Base-by-base conservation (phyloP, 208 protist genomes). In the Strigomonas galati region DNA sequence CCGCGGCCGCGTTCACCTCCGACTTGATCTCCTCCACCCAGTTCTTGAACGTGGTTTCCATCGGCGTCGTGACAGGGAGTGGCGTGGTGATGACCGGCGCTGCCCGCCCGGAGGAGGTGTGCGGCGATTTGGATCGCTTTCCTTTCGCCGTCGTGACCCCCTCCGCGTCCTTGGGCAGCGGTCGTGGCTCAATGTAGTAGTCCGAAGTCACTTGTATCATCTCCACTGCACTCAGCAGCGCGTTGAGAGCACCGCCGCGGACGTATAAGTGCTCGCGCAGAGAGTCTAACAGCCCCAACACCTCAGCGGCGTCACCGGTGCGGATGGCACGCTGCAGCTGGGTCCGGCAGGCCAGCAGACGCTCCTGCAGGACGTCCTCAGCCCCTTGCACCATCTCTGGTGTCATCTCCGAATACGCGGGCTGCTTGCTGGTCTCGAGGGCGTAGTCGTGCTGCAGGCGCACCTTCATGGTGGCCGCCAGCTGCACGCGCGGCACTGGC, bases 201-300 rank as follows among this genome's bases (percentile, higher is more conserved):
- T 87, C 79, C 15, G 85, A 73, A 15, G 76, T 65, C 5, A 95
- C 53, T 24, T 74, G 75, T 52, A 81, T 70, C 61, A 92, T 63
- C 63, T 93, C 85, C 0, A 93, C 72, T 17, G 72, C 67, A 73
- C 84, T 80, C 21, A 78, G 69, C 46, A 95, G 65, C 31, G 81
- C 69, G 44, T 79, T 72, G 9, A 95, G 79, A 4, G 76, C 62
- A 28, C 74, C 74, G 15, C 86, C 89, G 24, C 84, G 86, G 48
- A 66, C 53, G 72, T 91, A 95, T 15, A 95, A 62, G 32, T 59
- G 63, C 51, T 71, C 72, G 51, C 89, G 84, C 30, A 95, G 71
- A 19, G 83, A 48, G 65, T 92, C 86, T 14, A 95, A 46, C 4
- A 84, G 30, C n/a, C 46, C 62, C 14, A 95, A 56, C 26, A 89